Percentiles rank a stretch among this genome's conserved stretches.
phyloP scores from a whole-genome alignment of 495 filamentous ascomycete genomes.

The Penicillium dipodomyicola region DNA sequence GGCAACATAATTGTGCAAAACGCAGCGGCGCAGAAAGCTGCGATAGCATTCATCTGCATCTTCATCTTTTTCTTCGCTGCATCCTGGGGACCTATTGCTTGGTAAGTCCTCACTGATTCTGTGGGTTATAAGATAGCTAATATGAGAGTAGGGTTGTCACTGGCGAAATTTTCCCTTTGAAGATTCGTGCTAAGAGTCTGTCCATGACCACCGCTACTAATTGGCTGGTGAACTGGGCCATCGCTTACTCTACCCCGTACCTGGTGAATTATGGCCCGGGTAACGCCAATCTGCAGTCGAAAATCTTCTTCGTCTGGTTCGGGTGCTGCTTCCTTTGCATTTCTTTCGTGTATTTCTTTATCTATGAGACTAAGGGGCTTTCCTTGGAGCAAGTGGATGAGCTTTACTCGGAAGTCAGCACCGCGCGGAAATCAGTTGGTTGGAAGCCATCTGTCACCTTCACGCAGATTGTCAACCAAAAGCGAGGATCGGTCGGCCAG shows the following conservation, averaged over 20 bases:
- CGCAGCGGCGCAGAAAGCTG: too few species aligned
- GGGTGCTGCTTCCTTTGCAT: slow-evolving; percentile 58
- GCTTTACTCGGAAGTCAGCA: slow-evolving; percentile 43
- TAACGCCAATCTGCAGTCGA: slow-evolving; percentile 31
- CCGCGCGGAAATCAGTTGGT: not conserved
- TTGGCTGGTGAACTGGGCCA: slow-evolving; percentile 73
- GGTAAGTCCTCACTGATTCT: slow-evolving; percentile 30
- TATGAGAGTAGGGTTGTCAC: slow-evolving; percentile 52
- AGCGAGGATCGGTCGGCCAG: not conserved
- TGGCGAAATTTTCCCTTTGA: slow-evolving; percentile 77
- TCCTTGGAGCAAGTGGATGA: slow-evolving; percentile 76
- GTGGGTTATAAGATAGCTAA: too few species aligned
- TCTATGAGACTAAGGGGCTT: slow-evolving; percentile 75
- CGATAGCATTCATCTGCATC: slow-evolving; percentile 71
- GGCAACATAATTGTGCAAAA: not conserved
- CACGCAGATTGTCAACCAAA: not conserved
- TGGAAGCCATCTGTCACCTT: slow-evolving; percentile 2
- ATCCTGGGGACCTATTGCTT: slow-evolving; percentile 73
- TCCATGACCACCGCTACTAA: slow-evolving; percentile 71
- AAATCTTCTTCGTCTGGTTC: slow-evolving; percentile 76
- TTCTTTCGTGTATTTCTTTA: slow-evolving; percentile 66
- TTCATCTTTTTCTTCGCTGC: slow-evolving; percentile 81
- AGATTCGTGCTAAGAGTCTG: slow-evolving; percentile 69
- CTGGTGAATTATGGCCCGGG: slow-evolving; percentile 41
- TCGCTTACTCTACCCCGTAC: slow-evolving; percentile 67